Conservation (phyloP, 768 basidiomycete species). For the Lyophyllum atratum region DNA sequence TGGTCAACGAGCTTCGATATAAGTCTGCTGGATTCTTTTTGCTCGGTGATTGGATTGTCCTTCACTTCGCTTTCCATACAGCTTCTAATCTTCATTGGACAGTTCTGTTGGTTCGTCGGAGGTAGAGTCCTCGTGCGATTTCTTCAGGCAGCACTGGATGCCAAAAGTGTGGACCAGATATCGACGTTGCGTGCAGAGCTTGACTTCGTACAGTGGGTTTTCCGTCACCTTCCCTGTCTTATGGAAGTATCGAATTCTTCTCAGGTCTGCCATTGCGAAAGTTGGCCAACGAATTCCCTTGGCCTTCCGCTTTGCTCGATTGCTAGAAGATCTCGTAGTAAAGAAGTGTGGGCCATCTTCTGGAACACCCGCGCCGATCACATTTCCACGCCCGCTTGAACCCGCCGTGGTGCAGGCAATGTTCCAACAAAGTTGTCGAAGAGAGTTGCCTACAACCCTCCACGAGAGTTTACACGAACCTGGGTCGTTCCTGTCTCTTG, state of each 20-base stretch:
- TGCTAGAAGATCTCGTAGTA: constrained; percentile 51
- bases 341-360: constrained; percentile 37
- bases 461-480: constrained; percentile 37
- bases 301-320: constrained; percentile 59
- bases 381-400: constrained; percentile 37
- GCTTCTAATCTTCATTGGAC: background rate
- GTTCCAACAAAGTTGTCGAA: constrained; percentile 29
- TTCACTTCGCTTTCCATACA: background rate
- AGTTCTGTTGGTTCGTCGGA: constrained; percentile 73
- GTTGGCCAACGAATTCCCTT: constrained; percentile 71
- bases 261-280: constrained; percentile 57
- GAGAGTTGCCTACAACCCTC: constrained; percentile 27
- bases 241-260: background rate
- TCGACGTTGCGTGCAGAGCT: constrained; percentile 61
- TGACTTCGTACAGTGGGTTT: constrained; percentile 64
- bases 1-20: constrained; percentile 75
- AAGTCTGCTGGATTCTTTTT: constrained; percentile 69
- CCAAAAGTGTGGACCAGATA: constrained; percentile 57
- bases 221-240: background rate
- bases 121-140: constrained; percentile 71
- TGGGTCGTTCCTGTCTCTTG: constrained; percentile 35
- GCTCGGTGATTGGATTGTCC: constrained; percentile 48
- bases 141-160: constrained; percentile 61
- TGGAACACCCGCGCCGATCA: constrained; percentile 28
- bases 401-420: constrained; percentile 30